A percentile compares a stretch with the other conserved stretches of the same genome.
These are phyloP conservation scores for Pichia sp. DNA, from an alignment of 1,139 yeast species.

Conservation along the genomic window DNA sequence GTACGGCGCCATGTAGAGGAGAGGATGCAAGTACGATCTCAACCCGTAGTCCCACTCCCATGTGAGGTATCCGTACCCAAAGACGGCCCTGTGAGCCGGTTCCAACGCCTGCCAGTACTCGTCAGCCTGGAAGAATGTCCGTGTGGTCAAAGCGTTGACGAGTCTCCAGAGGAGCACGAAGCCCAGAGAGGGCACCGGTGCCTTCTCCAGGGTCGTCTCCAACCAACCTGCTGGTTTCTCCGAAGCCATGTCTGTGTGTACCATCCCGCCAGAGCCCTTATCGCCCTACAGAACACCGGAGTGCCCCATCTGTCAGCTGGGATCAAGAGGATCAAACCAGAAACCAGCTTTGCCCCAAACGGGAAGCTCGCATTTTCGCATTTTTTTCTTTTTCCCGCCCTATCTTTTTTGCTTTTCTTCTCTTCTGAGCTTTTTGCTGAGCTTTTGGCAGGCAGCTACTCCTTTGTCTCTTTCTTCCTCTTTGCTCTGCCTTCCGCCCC, in stretches of 20 bases:
- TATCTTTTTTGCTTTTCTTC: too few species aligned
- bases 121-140: conserved; percentile 93
- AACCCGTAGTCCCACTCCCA: conserved; percentile 92
- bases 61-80: conserved; percentile 80
- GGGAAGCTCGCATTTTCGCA: too few species aligned
- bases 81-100: conserved; percentile 78
- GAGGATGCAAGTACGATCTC: conserved; percentile 79
- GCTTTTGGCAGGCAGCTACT: too few species aligned
- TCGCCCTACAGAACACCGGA: too few species aligned
- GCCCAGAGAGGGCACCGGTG: neutral
- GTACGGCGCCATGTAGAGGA: conserved; percentile 53
- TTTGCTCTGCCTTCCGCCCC: too few species aligned
- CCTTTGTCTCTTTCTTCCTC: too few species aligned
- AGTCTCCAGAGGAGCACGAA: conserved; percentile 37
- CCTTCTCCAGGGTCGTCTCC: neutral
- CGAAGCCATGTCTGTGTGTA: neutral
- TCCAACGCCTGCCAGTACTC: conserved; percentile 93
- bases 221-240: conserved; percentile 2
- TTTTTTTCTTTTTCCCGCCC: too few species aligned
- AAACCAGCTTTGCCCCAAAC: too few species aligned
- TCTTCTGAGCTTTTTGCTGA: too few species aligned
- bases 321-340: too few species aligned
- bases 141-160: conserved; percentile 58
- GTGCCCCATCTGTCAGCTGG: too few species aligned
- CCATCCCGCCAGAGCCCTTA: too few species aligned